Conservation (phyloP, 2,329 filamentous ascomycete species). For the Capronia americana region DNA sequence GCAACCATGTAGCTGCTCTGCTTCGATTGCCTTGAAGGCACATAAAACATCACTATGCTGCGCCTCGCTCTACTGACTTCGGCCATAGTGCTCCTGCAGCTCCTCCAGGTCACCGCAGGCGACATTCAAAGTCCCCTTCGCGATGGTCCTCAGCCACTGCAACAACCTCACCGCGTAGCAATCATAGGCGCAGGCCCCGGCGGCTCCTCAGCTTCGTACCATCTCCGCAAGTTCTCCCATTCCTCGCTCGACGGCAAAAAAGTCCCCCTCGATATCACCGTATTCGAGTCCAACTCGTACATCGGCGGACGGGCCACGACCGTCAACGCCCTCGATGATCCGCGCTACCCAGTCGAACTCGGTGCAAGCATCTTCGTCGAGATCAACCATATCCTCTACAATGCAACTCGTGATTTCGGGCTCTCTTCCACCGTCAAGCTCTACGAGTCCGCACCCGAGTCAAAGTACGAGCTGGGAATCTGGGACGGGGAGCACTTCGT, state of each 20-base stretch:
- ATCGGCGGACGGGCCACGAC: constrained; percentile 89
- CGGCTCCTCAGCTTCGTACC: constrained; percentile 85
- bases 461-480: constrained; percentile 68
- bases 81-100: neutral
- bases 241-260: constrained; percentile 52
- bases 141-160: neutral
- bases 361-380: constrained; percentile 92
- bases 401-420: constrained; percentile 73
- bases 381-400: constrained; percentile 80
- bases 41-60: constrained; percentile 15
- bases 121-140: constrained; percentile 19
- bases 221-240: constrained; percentile 74
- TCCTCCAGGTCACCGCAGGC: constrained; percentile 15
- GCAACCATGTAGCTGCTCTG: constrained; percentile 8
- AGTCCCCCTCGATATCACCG: constrained; percentile 75
- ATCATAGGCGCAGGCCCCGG: constrained; percentile 78
- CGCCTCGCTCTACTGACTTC: neutral
- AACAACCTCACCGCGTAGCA: constrained; percentile 34
- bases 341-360: constrained; percentile 75
- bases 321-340: constrained; percentile 74
- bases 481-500: constrained; percentile 84
- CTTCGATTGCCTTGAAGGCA: constrained; percentile 15
- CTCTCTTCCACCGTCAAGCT: constrained; percentile 62
- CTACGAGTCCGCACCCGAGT: constrained; percentile 55
- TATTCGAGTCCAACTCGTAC: constrained; percentile 80